These are phyloP conservation scores for Cladosporium halotolerans DNA, from an alignment of 2,329 filamentous ascomycete species.

Conservation along the genomic window DNA sequence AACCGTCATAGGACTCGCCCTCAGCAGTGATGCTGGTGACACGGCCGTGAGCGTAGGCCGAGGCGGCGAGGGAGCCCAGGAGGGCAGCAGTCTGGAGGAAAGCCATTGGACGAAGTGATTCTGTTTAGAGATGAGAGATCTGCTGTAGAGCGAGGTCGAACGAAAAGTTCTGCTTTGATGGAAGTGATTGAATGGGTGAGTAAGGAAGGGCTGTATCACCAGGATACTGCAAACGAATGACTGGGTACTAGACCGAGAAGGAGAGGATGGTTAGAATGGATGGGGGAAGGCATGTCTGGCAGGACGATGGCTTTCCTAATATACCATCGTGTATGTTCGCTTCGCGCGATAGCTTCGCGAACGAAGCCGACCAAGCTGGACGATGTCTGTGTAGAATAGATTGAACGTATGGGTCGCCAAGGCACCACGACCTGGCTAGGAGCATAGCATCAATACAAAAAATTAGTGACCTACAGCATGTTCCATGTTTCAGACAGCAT, in stretches of 20 bases:
- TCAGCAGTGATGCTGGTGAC: constrained; percentile 8
- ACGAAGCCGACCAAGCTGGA: background rate
- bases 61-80: constrained; percentile 18
- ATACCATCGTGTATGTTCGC: constrained; percentile 4
- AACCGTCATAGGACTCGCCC: constrained; percentile 1
- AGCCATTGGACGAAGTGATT: constrained; percentile 18
- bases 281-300: background rate
- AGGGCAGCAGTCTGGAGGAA: constrained; percentile 23
- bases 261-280: constrained; percentile 4
- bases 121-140: background rate
- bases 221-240: constrained; percentile 12
- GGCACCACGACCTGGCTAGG: no score
- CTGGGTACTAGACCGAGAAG: constrained; percentile 11
- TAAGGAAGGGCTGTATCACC: constrained; percentile 9
- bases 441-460: no score
- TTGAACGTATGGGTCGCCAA: background rate
- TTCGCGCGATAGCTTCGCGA: background rate
- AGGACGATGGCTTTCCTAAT: background rate
- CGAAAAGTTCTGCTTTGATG: background rate
- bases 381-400: constrained; percentile 1
- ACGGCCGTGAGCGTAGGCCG: constrained; percentile 11
- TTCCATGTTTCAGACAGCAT: constrained; percentile 1
- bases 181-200: background rate
- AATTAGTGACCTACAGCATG: background rate
- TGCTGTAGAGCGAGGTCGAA: constrained; percentile 2